Evolutionary conservation across 768 basidiomycete species (phyloP).

Genomic region (Rhodotorula toruloides): DNA sequence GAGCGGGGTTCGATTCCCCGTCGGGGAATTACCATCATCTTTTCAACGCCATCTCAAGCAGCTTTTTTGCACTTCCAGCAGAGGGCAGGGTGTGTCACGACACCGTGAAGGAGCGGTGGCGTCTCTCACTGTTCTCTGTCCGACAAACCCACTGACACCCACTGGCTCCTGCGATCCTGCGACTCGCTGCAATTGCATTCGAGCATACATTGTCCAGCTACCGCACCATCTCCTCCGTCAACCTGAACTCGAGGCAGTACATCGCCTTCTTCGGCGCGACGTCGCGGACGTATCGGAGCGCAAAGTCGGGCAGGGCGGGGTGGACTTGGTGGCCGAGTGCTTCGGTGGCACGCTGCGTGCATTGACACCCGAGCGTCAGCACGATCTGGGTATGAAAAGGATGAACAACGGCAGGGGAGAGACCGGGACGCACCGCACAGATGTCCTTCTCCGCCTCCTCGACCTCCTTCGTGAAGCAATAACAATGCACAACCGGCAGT

Average conservation of each 20-base stretch:
- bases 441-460: constrained; percentile 74
- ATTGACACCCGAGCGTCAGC: background rate
- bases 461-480: constrained; percentile 87
- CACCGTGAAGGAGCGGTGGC: no score
- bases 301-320: constrained; percentile 43
- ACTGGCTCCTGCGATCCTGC: no score
- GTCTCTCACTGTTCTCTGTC: no score
- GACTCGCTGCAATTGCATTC: no score
- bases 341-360: constrained; percentile 25
- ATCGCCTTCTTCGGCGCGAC: constrained; percentile 96
- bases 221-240: constrained; percentile 54
- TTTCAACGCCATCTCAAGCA: no score
- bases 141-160: no score
- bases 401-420: background rate
- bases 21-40: background rate
- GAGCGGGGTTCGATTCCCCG: constrained; percentile 12
- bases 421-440: constrained; percentile 57
- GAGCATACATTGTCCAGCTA: background rate
- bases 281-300: constrained; percentile 72
- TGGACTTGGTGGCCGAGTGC: constrained; percentile 49
- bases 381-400: background rate
- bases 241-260: constrained; percentile 89
- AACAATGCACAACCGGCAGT: constrained; percentile 90
- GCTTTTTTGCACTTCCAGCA: no score
- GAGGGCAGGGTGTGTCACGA: no score